Conservation (phyloP, 83 land plant genomes). For the Picea abies region DNA sequence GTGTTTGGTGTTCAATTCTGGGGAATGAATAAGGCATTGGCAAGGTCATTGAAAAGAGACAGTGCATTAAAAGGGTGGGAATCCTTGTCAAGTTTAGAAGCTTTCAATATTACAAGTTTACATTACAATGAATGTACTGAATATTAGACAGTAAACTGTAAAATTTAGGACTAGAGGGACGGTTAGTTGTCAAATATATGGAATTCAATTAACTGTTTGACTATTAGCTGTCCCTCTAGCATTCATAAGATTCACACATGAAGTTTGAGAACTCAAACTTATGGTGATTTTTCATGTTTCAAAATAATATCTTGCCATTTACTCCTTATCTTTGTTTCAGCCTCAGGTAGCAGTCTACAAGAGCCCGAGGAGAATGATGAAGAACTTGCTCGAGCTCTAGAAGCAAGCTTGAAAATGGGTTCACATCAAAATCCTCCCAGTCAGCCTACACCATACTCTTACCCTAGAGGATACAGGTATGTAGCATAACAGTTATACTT, state of each 20-base stretch:
- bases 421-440: slow-evolving; percentile 21
- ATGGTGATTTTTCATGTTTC: not conserved
- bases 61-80: not conserved
- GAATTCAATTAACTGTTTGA: too few species aligned
- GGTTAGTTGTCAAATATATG: too few species aligned
- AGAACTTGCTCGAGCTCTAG: slow-evolving; percentile 78
- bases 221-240: too few species aligned
- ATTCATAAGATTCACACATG: not conserved
- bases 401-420: slow-evolving; percentile 64
- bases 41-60: not conserved
- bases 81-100: not conserved
- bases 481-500: not conserved
- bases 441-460: slow-evolving; percentile 29
- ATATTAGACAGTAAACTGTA: too few species aligned
- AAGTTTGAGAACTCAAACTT: not conserved
- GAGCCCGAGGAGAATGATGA: slow-evolving; percentile 59
- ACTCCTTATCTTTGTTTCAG: not conserved
- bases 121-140: too few species aligned
- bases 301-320: not conserved
- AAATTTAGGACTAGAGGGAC: too few species aligned
- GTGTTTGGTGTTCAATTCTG: not conserved
- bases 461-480: slow-evolving; percentile 42
- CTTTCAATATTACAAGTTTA: not conserved
- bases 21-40: not conserved
- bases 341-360: slow-evolving; percentile 29